Conservation (phyloP, 1,284 basidiomycete genomes). For the Cryptococcus sp. region DNA sequence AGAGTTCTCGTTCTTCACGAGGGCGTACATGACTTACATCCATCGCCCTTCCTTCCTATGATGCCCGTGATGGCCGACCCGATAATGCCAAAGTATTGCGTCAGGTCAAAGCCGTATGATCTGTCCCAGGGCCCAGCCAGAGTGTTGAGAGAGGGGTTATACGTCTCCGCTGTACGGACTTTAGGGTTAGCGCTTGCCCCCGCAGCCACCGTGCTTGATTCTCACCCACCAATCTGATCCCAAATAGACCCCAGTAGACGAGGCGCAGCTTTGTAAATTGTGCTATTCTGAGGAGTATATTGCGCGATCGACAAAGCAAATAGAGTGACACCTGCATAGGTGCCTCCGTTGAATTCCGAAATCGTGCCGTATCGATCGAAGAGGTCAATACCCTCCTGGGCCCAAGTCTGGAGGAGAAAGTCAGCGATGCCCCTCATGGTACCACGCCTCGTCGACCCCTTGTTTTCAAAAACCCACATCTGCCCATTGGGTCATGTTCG, state of each 20-base stretch:
- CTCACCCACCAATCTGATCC: slow-evolving; percentile 6
- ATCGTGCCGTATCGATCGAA: slow-evolving; percentile 14
- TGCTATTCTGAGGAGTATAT: slow-evolving; percentile 9
- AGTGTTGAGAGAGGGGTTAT: slow-evolving; percentile 21
- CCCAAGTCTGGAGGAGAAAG: slow-evolving; percentile 1
- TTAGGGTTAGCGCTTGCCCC: too few relatives aligned
- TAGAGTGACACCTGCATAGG: slow-evolving; percentile 22
- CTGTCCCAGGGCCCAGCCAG: slow-evolving; percentile 24
- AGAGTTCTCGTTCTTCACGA: not conserved
- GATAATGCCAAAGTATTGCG: slow-evolving; percentile 17
- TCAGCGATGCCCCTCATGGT: too few relatives aligned
- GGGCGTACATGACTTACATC: slow-evolving; percentile 1
- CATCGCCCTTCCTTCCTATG: slow-evolving; percentile 1
- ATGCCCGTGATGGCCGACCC: slow-evolving; percentile 10
- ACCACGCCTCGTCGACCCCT: too few relatives aligned
- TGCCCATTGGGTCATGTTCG: slow-evolving; percentile 2
- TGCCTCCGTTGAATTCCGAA: slow-evolving; percentile 21
- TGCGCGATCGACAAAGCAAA: slow-evolving; percentile 16
- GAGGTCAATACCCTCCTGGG: slow-evolving; percentile 6
- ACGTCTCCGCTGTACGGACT: slow-evolving; percentile 12
- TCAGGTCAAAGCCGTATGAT: slow-evolving; percentile 21
- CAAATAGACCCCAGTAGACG: slow-evolving; percentile 10
- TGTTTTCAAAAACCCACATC: slow-evolving; percentile 12
- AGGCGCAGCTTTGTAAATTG: slow-evolving; percentile 10
- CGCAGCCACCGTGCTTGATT: not conserved